phyloP scores from a whole-genome alignment of 176 grass and related monocot species.

The Luzula sylvatica region DNA sequence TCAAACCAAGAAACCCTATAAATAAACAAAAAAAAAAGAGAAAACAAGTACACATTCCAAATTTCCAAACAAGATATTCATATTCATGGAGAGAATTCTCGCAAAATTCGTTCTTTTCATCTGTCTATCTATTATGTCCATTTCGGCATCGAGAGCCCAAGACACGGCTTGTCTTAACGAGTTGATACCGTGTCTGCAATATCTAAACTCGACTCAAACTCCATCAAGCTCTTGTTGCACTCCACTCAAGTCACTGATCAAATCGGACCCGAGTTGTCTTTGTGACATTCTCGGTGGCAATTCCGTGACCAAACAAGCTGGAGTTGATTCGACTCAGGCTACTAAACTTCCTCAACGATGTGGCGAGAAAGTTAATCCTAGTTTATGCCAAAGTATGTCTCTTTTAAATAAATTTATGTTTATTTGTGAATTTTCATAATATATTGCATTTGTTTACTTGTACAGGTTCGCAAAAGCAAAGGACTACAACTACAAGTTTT shows the following conservation, averaged over 20 bases:
- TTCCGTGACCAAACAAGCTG: conserved; percentile 2
- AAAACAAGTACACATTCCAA: neutral
- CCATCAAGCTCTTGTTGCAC: conserved; percentile 24
- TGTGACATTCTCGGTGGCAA: conserved; percentile 20
- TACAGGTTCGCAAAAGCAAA: conserved; percentile 21
- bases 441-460: neutral
- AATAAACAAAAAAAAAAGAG: neutral
- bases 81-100: conserved; percentile 6
- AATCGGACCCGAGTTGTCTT: conserved; percentile 9
- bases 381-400: conserved; percentile 15
- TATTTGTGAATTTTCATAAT: neutral
- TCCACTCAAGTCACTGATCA: conserved; percentile 19
- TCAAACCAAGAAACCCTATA: conserved; percentile 3
- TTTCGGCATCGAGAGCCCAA: conserved; percentile 11
- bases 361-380: conserved; percentile 16
- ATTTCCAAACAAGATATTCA: neutral
- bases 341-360: conserved; percentile 12
- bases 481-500: conserved; percentile 11
- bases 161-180: conserved; percentile 22
- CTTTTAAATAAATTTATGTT: neutral
- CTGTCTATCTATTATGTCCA: neutral
- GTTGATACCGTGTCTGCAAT: conserved; percentile 21
- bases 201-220: conserved; percentile 15
- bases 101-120: neutral
- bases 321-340: conserved; percentile 14